A percentile compares a stretch with the other conserved stretches of the same genome.
Conservation (phyloP, 352 stramenopile genomes). For the Phytophthora idaei region DNA sequence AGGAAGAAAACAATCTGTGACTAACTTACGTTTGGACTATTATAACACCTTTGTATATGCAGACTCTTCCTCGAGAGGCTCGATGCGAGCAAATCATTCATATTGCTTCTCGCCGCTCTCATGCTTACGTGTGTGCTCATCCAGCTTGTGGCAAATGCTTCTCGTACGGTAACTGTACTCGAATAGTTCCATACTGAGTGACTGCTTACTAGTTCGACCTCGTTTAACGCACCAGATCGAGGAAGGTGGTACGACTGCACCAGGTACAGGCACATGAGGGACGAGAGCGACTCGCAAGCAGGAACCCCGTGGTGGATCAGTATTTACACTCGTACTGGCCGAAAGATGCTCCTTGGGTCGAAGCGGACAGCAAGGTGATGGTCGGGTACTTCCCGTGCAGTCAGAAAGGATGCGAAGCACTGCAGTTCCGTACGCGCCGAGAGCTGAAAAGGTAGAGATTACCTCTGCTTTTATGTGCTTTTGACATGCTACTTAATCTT, state of each 20-base stretch:
- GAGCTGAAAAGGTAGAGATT: slow-evolving; percentile 40
- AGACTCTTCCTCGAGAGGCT: slow-evolving; percentile 55
- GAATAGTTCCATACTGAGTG: neutral
- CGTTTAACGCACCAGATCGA: slow-evolving; percentile 33
- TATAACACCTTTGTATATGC: neutral
- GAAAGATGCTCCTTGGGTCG: slow-evolving; percentile 48
- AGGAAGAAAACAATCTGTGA: no score
- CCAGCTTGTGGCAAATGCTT: slow-evolving; percentile 66
- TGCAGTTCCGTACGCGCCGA: slow-evolving; percentile 50
- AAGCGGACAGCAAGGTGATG: slow-evolving; percentile 35
- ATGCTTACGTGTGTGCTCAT: slow-evolving; percentile 60
- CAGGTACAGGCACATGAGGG: slow-evolving; percentile 49
- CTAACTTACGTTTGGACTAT: no score
- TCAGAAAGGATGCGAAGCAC: slow-evolving; percentile 33
- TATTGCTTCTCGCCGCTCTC: slow-evolving; percentile 43
- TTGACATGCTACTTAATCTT: neutral
- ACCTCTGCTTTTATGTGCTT: neutral
- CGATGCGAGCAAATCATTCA: slow-evolving; percentile 55
- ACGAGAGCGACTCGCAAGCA: slow-evolving; percentile 42
- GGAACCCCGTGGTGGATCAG: slow-evolving; percentile 52
- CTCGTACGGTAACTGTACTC: slow-evolving; percentile 35
- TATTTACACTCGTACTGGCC: slow-evolving; percentile 72
- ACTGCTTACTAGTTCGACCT: neutral
- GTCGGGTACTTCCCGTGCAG: slow-evolving; percentile 57
- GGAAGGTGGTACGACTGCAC: slow-evolving; percentile 55